These are phyloP conservation scores for Gyrodon lividus DNA, from an alignment of 768 basidiomycete genomes.

Conservation along the genomic window DNA sequence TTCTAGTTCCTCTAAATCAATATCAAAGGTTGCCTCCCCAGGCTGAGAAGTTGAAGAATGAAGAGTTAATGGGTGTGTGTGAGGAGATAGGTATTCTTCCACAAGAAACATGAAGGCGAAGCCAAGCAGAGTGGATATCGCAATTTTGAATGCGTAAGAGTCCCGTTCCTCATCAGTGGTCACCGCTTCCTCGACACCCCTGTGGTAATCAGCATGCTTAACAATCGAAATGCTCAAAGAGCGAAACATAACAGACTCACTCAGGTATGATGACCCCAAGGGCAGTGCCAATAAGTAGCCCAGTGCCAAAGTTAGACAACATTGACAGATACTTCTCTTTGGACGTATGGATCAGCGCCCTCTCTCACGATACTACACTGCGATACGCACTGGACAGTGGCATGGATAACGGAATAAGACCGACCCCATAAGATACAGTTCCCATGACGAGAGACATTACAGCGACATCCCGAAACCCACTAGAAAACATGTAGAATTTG, in stretches of 20 bases:
- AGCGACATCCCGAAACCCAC: constrained; percentile 21
- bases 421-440: constrained; percentile 61
- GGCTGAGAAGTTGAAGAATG: constrained; percentile 13
- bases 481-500: constrained; percentile 20
- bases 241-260: constrained; percentile 46
- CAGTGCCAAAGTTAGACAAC: constrained; percentile 67
- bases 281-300: constrained; percentile 85
- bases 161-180: constrained; percentile 35
- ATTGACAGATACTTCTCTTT: constrained; percentile 44
- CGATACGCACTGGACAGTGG: constrained; percentile 57
- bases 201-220: constrained; percentile 26
- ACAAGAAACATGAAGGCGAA: constrained; percentile 57
- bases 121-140: constrained; percentile 63
- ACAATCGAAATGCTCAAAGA: neutral
- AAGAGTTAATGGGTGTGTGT: constrained; percentile 39
- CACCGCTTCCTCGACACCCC: constrained; percentile 69
- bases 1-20: constrained; percentile 60
- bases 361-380: neutral
- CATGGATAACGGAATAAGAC: constrained; percentile 74
- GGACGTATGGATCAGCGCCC: constrained; percentile 18
- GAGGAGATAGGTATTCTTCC: constrained; percentile 59
- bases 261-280: constrained; percentile 93
- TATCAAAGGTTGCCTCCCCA: constrained; percentile 46
- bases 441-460: constrained; percentile 62
- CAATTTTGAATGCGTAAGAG: constrained; percentile 53